A percentile compares a stretch with the other conserved stretches of the same genome.
phyloP scores from a whole-genome alignment of 495 filamentous ascomycete genomes.

The Diplogelasinospora grovesii region DNA sequence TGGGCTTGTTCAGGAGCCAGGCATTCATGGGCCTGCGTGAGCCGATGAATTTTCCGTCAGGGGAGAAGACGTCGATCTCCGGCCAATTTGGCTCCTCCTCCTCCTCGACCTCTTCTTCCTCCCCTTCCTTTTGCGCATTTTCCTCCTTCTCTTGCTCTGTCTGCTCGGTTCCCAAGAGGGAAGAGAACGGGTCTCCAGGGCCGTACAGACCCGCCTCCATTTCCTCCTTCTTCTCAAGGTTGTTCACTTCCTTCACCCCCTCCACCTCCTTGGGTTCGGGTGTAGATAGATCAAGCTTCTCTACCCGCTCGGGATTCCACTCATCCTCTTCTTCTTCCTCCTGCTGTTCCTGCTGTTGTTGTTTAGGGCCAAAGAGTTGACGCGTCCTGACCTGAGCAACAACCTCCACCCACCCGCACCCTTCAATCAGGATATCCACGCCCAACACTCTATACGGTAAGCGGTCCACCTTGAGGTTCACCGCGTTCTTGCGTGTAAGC shows the following conservation, averaged over 20 bases:
- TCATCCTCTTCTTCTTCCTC: not conserved
- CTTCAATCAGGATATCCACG: constrained; percentile 82
- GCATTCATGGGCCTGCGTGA: constrained; percentile 65
- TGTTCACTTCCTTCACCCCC: no score
- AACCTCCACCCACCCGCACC: constrained; percentile 89
- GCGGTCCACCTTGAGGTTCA: constrained; percentile 45
- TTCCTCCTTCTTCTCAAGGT: no score
- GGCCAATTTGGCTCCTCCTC: constrained; percentile 43
- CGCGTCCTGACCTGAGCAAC: constrained; percentile 67
- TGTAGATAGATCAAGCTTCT: no score
- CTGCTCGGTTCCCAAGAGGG: not conserved
- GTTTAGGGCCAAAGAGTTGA: constrained; percentile 18
- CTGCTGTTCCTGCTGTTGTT: not conserved
- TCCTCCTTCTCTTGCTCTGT: not conserved
- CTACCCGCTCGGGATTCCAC: no score
- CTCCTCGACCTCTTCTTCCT: constrained; percentile 1
- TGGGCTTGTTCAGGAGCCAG: constrained; percentile 47
- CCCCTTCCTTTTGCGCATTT: not conserved
- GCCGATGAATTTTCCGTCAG: constrained; percentile 71
- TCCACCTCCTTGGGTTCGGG: no score
- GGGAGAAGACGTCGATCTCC: constrained; percentile 76
- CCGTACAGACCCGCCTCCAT: no score
- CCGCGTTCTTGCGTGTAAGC: constrained; percentile 45
- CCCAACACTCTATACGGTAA: constrained; percentile 75
- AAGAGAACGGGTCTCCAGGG: not conserved